Percentiles rank a stretch among this genome's conserved stretches.
phyloP scores from a whole-genome alignment of 495 filamentous ascomycete species.

The Staphylotrichum tortipilum region DNA sequence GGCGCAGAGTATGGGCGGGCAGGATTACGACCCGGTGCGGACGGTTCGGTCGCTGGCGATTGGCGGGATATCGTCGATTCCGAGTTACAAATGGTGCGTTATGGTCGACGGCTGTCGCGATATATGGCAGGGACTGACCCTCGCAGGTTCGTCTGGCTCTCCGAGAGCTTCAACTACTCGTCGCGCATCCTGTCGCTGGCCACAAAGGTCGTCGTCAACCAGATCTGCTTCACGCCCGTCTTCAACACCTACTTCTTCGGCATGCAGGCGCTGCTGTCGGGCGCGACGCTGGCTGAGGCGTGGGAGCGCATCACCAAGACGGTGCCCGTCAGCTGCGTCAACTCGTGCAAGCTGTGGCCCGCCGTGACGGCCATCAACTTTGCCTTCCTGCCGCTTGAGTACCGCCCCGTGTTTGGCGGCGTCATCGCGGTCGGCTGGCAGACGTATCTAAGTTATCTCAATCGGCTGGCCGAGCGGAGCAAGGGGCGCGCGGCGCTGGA shows the following conservation, averaged over 20 bases:
- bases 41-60: conserved; percentile 66
- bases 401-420: conserved; percentile 69
- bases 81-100: conserved; percentile 70
- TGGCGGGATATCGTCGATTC: conserved; percentile 62
- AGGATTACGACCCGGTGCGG: conserved; percentile 59
- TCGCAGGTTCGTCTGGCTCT: conserved; percentile 76
- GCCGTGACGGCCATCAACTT: conserved; percentile 82
- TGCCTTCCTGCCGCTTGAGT: conserved; percentile 69
- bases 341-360: conserved; percentile 85
- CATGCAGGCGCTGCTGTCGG: conserved; percentile 58
- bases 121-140: too few relatives aligned
- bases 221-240: conserved; percentile 70
- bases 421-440: conserved; percentile 82
- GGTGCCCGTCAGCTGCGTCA: conserved; percentile 65
- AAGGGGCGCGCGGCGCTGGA: background rate
- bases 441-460: conserved; percentile 77
- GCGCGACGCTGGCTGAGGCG: conserved; percentile 51
- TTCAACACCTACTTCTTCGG: conserved; percentile 94
- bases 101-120: too few relatives aligned
- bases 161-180: conserved; percentile 69
- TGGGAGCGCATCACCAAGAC: conserved; percentile 64
- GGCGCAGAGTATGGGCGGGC: conserved; percentile 57
- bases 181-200: conserved; percentile 60
- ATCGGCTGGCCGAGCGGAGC: conserved; percentile 54
- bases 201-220: conserved; percentile 74